Evolutionary conservation across 1,139 yeast species (phyloP), one percentile per base, ranked within the genome.

Genomic region (Saccharomyces pastorianus): DNA sequence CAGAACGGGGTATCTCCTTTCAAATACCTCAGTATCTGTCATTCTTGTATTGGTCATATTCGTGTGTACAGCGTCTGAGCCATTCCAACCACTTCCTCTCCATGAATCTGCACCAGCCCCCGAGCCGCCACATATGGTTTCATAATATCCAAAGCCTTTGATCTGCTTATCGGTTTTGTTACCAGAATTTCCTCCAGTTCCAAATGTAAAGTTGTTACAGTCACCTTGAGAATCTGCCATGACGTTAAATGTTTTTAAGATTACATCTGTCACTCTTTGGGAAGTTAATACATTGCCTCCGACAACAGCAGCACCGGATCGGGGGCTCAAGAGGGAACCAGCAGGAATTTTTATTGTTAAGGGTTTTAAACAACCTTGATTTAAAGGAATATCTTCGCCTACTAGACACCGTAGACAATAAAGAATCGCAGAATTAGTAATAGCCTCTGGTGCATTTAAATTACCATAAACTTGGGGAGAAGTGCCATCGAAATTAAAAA

Each of bases 201-300:
- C 88, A 64, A 87, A 87, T 0, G 90, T 85, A 58, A 85, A 76
- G 64, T 85, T 86, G 68, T 85, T 85, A 67, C 86, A 80, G 53
- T 87, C 84, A 46, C 89, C 88, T 62, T 86, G 91, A 3, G 91
- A 85, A 56, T 84, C 87, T 1, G 86, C 96, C 65, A 87, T 85
- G 5, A 88, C 87, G 58, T 79, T 77, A 65, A 88, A 87, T 0
- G 95, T 89, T 61, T 81, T 82, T 63, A 88, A 74, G 56, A 88
- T 78, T 3, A 85, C 90, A 69, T 88, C 96, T 1, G 89, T 86
- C 47, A 88, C 82, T 58, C 95, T 76, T 69, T 88, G 96, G 1
- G 93, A 83, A 0, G 96, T 88, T 68, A 85, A 85, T n/a, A 87
- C 95, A 66, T 88, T 88, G 6, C 95, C 95, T 29, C 95, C 96